These are phyloP conservation scores for Penicillium brevicompactum DNA, from an alignment of 2,329 filamentous ascomycete genomes.

Conservation along the genomic window DNA sequence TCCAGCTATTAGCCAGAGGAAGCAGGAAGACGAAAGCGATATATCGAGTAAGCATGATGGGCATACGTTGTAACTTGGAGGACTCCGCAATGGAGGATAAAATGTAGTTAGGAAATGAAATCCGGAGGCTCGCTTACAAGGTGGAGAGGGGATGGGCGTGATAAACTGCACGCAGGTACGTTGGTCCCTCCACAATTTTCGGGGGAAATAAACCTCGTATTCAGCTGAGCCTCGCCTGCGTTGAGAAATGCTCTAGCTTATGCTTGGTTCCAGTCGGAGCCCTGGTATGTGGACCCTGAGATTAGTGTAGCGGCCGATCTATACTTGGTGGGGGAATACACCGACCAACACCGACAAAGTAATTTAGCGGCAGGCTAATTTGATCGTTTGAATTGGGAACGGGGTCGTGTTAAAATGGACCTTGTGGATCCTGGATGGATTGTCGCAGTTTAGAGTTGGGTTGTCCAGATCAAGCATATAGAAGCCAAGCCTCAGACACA, in stretches of 20 bases:
- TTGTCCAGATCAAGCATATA: no score
- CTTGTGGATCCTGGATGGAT: background rate
- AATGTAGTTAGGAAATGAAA: background rate
- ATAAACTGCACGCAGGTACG: background rate
- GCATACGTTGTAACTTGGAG: background rate
- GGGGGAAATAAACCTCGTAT: constrained; percentile 8
- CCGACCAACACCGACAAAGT: background rate
- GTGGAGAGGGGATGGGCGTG: background rate
- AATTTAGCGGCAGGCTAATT: background rate
- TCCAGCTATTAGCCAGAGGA: constrained; percentile 15
- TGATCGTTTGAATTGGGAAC: background rate
- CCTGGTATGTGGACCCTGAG: background rate
- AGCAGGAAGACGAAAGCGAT: background rate
- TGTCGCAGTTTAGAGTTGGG: no score
- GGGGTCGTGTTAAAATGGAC: background rate
- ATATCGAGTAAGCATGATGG: background rate
- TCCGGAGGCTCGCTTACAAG: background rate
- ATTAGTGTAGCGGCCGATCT: constrained; percentile 1
- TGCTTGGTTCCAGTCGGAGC: background rate
- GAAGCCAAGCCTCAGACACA: no score
- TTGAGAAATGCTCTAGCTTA: background rate
- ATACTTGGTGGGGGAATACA: background rate
- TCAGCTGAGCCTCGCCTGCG: constrained; percentile 2
- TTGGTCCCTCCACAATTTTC: background rate
- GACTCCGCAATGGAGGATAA: background rate